Percentiles rank a stretch among this genome's conserved stretches.
Conservation (phyloP, 1,284 basidiomycete genomes). For the Ceratobasidium theobromae region DNA sequence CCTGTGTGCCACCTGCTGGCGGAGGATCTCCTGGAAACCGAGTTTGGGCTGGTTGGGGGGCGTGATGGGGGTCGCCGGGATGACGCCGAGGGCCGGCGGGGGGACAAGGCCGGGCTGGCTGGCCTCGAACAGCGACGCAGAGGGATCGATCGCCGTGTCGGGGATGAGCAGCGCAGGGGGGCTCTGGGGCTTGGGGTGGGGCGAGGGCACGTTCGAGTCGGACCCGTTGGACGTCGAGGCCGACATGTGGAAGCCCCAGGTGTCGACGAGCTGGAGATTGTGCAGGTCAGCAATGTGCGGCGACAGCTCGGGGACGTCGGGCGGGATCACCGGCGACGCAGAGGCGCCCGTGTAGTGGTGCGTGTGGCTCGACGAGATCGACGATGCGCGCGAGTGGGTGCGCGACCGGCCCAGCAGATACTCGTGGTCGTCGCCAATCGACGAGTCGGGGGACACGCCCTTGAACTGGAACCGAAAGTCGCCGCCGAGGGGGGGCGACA, state of each 20-base stretch:
- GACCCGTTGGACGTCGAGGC: conserved; percentile 15
- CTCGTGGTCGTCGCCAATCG: conserved; percentile 18
- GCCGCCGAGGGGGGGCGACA: conserved; percentile 19
- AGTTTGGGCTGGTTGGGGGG: conserved; percentile 25
- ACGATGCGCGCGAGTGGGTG: conserved; percentile 25
- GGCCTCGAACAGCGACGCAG: conserved; percentile 13
- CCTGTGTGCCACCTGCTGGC: conserved; percentile 21
- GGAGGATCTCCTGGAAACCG: conserved; percentile 21
- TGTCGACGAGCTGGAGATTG: conserved; percentile 18
- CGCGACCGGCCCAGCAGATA: conserved; percentile 10
- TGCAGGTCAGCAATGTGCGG: conserved; percentile 9
- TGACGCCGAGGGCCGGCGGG: conserved; percentile 25
- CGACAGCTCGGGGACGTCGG: conserved; percentile 4
- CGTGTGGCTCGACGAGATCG: conserved; percentile 33
- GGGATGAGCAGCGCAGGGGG: conserved; percentile 20
- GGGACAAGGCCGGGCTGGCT: conserved; percentile 22
- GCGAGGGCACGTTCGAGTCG: conserved; percentile 15
- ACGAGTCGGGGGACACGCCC: conserved; percentile 17
- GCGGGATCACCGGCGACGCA: background rate
- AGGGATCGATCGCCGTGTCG: background rate
- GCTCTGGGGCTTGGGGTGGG: conserved; percentile 28
- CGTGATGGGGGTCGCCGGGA: conserved; percentile 21
- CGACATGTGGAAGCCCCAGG: conserved; percentile 19
- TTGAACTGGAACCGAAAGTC: conserved; percentile 17
- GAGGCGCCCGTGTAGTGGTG: conserved; percentile 22